These are phyloP conservation scores for Leccinum sublutescens DNA, from an alignment of 768 basidiomycete species.

Conservation along the genomic window DNA sequence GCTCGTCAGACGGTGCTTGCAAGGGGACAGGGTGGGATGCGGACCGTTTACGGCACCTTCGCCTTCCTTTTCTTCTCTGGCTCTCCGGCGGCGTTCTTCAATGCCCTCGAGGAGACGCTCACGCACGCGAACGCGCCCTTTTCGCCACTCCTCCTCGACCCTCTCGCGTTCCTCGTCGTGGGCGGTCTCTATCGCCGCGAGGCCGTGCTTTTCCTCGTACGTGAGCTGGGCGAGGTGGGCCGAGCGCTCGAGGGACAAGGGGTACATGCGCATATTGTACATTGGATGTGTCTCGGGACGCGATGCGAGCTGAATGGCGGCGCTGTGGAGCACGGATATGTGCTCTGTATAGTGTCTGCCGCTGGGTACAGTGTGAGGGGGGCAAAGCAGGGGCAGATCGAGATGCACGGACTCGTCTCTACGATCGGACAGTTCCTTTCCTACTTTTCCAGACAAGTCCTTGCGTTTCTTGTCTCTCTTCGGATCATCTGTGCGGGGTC, in stretches of 20 bases:
- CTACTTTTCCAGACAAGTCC: constrained; percentile 66
- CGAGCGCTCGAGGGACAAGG: constrained; percentile 66
- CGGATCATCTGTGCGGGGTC: constrained; percentile 36
- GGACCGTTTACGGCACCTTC: constrained; percentile 73
- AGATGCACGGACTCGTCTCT: constrained; percentile 64
- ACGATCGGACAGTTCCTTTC: constrained; percentile 71
- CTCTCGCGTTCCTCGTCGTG: constrained; percentile 76
- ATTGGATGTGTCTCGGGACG: constrained; percentile 63
- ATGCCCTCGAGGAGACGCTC: constrained; percentile 82
- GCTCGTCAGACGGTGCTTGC: constrained; percentile 1
- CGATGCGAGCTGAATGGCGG: constrained; percentile 60
- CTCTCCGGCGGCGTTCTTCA: constrained; percentile 74
- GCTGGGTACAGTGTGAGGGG: constrained; percentile 35
- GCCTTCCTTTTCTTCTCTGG: constrained; percentile 86
- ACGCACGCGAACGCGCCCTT: constrained; percentile 70
- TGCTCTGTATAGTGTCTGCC: constrained; percentile 62
- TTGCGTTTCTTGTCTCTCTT: constrained; percentile 68
- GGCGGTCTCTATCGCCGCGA: constrained; percentile 64
- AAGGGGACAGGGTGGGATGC: not conserved
- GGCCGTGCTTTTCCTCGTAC: constrained; percentile 65
- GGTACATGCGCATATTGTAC: constrained; percentile 72
- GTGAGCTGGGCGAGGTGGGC: constrained; percentile 66
- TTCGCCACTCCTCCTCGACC: constrained; percentile 81
- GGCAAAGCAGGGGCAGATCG: constrained; percentile 2
- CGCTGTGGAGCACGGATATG: constrained; percentile 56